These are phyloP conservation scores for Zopfochytrium polystomum DNA, from an alignment of 371 early-diverging fungal genomes.

Conservation along the genomic window DNA sequence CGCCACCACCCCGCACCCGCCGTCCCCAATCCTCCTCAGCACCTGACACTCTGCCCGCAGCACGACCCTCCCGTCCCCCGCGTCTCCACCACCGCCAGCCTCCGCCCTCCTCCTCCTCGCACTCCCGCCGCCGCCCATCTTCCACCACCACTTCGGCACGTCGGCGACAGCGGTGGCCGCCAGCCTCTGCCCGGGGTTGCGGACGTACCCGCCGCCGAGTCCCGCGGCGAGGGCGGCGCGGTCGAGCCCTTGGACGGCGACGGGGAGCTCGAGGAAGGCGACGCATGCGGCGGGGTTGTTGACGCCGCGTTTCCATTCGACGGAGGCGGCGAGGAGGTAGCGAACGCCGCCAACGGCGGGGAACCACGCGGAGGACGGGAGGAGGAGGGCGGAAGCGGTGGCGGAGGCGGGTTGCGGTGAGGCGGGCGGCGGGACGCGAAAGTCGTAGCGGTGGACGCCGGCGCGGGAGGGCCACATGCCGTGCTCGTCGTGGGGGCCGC, in stretches of 20 bases:
- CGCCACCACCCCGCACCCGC: constrained; percentile 1
- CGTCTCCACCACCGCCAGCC: constrained; percentile 19
- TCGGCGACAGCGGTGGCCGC: no score
- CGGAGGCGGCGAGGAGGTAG: constrained; percentile 34
- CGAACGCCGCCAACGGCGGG: constrained; percentile 38
- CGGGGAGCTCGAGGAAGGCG: constrained; percentile 12
- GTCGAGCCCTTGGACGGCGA: constrained; percentile 14
- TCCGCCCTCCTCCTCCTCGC: no score
- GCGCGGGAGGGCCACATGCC: no score
- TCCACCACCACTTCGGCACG: no score
- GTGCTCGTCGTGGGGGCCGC: no score
- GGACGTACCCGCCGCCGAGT: constrained; percentile 12
- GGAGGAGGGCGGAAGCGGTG: no score
- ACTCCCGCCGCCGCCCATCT: no score
- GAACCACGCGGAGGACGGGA: constrained; percentile 44
- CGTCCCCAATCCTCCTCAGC: constrained; percentile 18
- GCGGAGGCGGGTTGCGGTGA: no score
- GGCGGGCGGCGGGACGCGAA: no score
- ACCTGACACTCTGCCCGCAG: constrained; percentile 31
- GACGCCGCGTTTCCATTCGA: constrained; percentile 18
- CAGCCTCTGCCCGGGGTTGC: no score
- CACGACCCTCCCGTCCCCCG: constrained; percentile 26
- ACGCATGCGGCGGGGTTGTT: constrained; percentile 19
- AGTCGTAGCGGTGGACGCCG: no score
- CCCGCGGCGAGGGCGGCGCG: constrained; percentile 8